Evolutionary conservation across 2,329 filamentous ascomycete species (phyloP).

Genomic region (Albifimbria verrucaria): DNA sequence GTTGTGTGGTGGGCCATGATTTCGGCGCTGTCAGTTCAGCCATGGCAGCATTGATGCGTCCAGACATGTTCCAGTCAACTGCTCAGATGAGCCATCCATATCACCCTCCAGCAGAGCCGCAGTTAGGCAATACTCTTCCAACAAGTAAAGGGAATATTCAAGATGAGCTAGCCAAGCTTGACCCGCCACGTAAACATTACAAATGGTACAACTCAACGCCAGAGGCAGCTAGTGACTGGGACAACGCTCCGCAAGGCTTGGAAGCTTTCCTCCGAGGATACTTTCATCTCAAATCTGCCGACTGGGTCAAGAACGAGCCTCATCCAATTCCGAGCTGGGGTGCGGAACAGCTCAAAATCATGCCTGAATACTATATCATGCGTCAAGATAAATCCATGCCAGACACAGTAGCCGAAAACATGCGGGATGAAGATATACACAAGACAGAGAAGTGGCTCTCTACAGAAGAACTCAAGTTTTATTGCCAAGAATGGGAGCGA

Average conservation of each 20-base stretch:
- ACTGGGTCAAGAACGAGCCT: conserved; percentile 54
- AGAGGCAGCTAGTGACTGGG: conserved; percentile 43
- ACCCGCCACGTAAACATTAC: conserved; percentile 64
- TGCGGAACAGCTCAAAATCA: conserved; percentile 51
- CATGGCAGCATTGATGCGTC: conserved; percentile 57
- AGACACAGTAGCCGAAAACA: conserved; percentile 39
- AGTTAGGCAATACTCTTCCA: conserved; percentile 2
- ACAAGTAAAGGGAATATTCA: conserved; percentile 43
- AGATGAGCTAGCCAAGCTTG: conserved; percentile 48
- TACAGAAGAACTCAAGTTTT: conserved; percentile 55
- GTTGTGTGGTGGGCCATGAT: conserved; percentile 63
- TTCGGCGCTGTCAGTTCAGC: conserved; percentile 61
- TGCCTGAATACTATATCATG: conserved; percentile 71
- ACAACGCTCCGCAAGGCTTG: conserved; percentile 28
- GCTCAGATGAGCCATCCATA: conserved; percentile 51
- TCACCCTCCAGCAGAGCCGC: not conserved
- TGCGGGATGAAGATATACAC: conserved; percentile 13
- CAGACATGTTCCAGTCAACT: conserved; percentile 61
- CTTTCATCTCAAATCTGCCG: conserved; percentile 64
- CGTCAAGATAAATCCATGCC: conserved; percentile 55
- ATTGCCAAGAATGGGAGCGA: conserved; percentile 56
- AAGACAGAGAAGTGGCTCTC: conserved; percentile 51
- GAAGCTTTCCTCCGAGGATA: conserved; percentile 63
- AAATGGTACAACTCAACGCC: conserved; percentile 61
- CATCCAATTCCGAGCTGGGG: conserved; percentile 52